Percentiles rank a stretch among this genome's conserved stretches.
Evolutionary conservation across 2,329 filamentous ascomycete genomes (phyloP).

Genomic region (Helotiales sp.): DNA sequence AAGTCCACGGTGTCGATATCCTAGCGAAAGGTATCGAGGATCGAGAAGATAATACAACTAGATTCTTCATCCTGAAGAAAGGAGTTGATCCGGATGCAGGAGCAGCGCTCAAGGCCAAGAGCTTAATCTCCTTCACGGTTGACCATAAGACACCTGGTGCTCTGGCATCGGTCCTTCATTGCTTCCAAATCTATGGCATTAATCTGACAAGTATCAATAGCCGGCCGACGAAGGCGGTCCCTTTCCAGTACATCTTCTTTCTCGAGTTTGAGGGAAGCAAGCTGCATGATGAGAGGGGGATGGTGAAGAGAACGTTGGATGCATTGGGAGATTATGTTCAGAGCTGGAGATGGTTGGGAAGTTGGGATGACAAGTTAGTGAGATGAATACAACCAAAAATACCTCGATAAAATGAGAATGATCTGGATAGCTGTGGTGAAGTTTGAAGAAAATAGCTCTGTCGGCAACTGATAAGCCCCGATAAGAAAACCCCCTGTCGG

Average conservation of each 20-base stretch:
- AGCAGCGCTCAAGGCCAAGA: conserved; percentile 52
- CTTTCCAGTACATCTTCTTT: conserved; percentile 95
- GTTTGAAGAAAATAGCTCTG: background rate
- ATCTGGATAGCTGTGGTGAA: background rate
- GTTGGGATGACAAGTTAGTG: conserved; percentile 50
- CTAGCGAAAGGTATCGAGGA: conserved; percentile 73
- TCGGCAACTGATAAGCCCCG: background rate
- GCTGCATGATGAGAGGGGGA: conserved; percentile 51
- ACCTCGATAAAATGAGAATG: background rate
- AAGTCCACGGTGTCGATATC: conserved; percentile 65
- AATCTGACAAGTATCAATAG: conserved; percentile 92
- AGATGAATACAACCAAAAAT: background rate
- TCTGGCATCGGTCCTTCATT: conserved; percentile 75
- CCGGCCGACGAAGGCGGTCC: conserved; percentile 69
- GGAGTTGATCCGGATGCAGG: conserved; percentile 23
- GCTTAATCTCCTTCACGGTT: conserved; percentile 80
- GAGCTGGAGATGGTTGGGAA: conserved; percentile 68
- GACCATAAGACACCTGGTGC: conserved; percentile 77
- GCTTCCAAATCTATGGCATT: conserved; percentile 71
- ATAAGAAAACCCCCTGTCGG: background rate
- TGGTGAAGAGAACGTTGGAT: conserved; percentile 60
- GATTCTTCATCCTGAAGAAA: conserved; percentile 67
- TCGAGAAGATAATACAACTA: conserved; percentile 71
- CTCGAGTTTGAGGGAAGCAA: conserved; percentile 78
- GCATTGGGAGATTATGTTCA: conserved; percentile 59